A percentile compares a stretch with the other conserved stretches of the same genome.
phyloP scores from a whole-genome alignment of 441 rosid genomes.

The Mallotus japonicus region DNA sequence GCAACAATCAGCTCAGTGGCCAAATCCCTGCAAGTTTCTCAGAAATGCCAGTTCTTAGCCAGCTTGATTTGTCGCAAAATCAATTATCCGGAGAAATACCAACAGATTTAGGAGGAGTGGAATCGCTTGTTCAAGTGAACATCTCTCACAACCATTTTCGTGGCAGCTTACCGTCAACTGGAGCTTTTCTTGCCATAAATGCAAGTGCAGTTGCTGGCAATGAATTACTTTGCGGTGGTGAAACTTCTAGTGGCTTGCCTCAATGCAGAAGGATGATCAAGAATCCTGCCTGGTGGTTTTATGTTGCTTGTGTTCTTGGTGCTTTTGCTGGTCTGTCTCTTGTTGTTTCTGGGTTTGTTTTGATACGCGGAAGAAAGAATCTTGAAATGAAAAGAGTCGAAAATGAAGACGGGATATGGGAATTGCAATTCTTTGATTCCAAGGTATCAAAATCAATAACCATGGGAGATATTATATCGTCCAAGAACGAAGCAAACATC shows the following conservation, averaged over 20 bases:
- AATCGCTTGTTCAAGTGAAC: slow-evolving; percentile 74
- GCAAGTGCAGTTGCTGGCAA: slow-evolving; percentile 65
- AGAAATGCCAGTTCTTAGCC: slow-evolving; percentile 63
- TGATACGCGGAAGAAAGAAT: slow-evolving; percentile 34
- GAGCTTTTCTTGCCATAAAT: slow-evolving; percentile 74
- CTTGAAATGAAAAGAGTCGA: slow-evolving; percentile 51
- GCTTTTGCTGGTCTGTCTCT: slow-evolving; percentile 33
- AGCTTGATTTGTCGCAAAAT: slow-evolving; percentile 72
- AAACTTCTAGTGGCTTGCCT: slow-evolving; percentile 39
- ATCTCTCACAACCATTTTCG: slow-evolving; percentile 69
- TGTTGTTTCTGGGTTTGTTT: slow-evolving; percentile 28
- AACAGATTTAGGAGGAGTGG: slow-evolving; percentile 47
- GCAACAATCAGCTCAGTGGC: slow-evolving; percentile 64
- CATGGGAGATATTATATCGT: slow-evolving; percentile 38
- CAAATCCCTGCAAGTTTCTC: slow-evolving; percentile 56
- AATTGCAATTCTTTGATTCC: slow-evolving; percentile 50
- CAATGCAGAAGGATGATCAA: slow-evolving; percentile 43
- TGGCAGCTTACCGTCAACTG: slow-evolving; percentile 65
- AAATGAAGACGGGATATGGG: slow-evolving; percentile 70
- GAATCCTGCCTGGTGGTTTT: slow-evolving; percentile 49
- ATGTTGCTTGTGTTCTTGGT: slow-evolving; percentile 36
- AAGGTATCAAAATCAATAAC: slow-evolving; percentile 42
- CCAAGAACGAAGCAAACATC: slow-evolving; percentile 47
- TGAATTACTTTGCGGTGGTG: slow-evolving; percentile 56
- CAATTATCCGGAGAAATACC: slow-evolving; percentile 65